Evolutionary conservation across 345 rosid species (phyloP), one percentile per base, ranked within the genome.

Genomic region (Dipteronia sinensis): DNA sequence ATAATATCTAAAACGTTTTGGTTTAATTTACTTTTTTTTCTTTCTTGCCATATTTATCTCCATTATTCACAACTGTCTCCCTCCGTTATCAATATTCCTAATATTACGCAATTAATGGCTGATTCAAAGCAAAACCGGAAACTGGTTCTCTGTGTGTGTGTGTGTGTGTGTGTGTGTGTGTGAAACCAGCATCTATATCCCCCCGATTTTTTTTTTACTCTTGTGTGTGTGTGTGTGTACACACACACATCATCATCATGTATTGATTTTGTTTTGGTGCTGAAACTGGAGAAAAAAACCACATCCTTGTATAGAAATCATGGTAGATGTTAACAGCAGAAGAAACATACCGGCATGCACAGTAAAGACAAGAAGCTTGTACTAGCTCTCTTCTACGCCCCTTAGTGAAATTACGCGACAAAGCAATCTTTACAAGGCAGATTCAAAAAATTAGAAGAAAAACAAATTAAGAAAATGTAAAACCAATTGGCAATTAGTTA

Each of bases 301-400:
- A 44, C 6, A 4, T 17, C 38, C 65, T 16, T 47, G 56, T 31
- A 12, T 64, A 78, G 46, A 29, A 49, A 42, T 47, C 76, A 51
- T 40, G 27, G 59, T 31, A 22, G 55, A 23, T 17, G 46, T 27
- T 47, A 76, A 20, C 56, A 51, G 27, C 1, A 44, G 38, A 74
- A 76, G 65, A 67, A 79, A 78, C 46, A 69, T 79, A 95, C 99
- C 98, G 87, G 77, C 98, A 96, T 25, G 97, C 93, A 88, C 91
- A 89, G 82, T 96, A 96, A 68, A 96, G 92, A 75, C 98, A 96
- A 66, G 97, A 87, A 78, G 93, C 89, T 71, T 89, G 90, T 22
- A 94, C 98, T 77, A 87, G 94, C 55, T 96, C 97, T 29, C 91
- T 83, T 81, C 91, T 91, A 46, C 98, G 97, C 34, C 97, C 97